Evolutionary conservation across 179 eudicot genomes (phyloP).

Genomic region (Sideroxylon spinosum): DNA sequence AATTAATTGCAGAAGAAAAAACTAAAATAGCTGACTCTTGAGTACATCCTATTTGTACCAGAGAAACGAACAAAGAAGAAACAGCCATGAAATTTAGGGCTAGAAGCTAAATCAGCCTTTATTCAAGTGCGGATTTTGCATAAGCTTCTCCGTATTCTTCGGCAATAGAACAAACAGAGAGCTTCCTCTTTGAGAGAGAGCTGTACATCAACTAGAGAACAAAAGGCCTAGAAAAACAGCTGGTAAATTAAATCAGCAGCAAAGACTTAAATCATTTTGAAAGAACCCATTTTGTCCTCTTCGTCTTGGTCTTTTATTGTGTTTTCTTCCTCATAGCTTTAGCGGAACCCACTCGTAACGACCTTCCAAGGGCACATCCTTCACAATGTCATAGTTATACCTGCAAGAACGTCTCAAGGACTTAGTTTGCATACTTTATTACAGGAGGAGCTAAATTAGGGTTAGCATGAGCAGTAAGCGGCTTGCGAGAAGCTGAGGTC

Average conservation of each 20-base stretch:
- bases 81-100: neutral
- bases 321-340: constrained; percentile 42
- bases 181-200: neutral
- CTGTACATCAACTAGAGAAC: constrained; percentile 13
- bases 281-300: neutral
- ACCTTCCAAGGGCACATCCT: constrained; percentile 75
- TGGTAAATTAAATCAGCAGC: neutral
- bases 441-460: neutral
- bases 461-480: neutral
- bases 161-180: constrained; percentile 1
- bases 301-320: neutral
- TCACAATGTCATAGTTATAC: constrained; percentile 79
- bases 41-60: neutral
- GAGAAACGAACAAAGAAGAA: neutral
- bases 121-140: neutral
- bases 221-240: neutral
- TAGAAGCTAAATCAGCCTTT: constrained; percentile 2
- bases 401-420: constrained; percentile 29
- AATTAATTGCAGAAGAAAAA: neutral
- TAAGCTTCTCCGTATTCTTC: neutral
- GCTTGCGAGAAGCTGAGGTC: neutral
- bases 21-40: constrained; percentile 4
- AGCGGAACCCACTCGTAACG: constrained; percentile 75
- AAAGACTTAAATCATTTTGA: neutral
- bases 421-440: neutral